Evolutionary conservation across 2,329 filamentous ascomycete species (phyloP).

Genomic region (Pleomassaria siparia): DNA sequence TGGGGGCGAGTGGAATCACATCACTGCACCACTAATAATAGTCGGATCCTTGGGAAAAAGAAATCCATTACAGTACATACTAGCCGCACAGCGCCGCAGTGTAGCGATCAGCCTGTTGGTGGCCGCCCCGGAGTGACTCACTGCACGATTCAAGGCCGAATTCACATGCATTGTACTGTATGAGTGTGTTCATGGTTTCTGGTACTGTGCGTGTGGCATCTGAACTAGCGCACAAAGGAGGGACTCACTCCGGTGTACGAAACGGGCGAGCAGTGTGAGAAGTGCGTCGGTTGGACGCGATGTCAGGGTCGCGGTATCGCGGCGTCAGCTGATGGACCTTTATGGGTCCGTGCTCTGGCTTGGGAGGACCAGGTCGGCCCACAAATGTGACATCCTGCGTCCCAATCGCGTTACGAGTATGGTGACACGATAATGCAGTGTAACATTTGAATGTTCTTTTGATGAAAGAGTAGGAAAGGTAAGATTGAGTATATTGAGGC

Average conservation of each 20-base stretch:
- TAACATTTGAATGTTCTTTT: neutral
- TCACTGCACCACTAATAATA: too few relatives aligned
- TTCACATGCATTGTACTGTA: too few relatives aligned
- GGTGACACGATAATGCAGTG: neutral
- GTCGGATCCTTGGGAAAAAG: neutral
- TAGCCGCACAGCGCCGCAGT: too few relatives aligned
- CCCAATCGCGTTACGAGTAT: neutral
- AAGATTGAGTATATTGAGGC: conserved; percentile 3
- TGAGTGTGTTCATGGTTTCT: too few relatives aligned
- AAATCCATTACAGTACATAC: too few relatives aligned
- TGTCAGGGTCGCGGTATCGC: conserved; percentile 17
- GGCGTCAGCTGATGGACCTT: conserved; percentile 40
- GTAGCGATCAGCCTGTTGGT: neutral
- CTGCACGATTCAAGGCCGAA: neutral
- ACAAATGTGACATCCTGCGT: neutral
- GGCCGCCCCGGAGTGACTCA: neutral
- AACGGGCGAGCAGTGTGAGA: conserved; percentile 2
- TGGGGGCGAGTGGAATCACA: too few relatives aligned
- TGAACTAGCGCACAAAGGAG: conserved; percentile 4
- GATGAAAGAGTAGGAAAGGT: neutral
- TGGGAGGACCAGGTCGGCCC: neutral
- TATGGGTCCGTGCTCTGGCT: conserved; percentile 18
- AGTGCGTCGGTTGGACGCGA: neutral
- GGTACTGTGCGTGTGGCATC: conserved; percentile 7
- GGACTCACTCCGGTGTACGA: conserved; percentile 7